phyloP scores from a whole-genome alignment of 441 rosid genomes.

The Mallotus japonicus region DNA sequence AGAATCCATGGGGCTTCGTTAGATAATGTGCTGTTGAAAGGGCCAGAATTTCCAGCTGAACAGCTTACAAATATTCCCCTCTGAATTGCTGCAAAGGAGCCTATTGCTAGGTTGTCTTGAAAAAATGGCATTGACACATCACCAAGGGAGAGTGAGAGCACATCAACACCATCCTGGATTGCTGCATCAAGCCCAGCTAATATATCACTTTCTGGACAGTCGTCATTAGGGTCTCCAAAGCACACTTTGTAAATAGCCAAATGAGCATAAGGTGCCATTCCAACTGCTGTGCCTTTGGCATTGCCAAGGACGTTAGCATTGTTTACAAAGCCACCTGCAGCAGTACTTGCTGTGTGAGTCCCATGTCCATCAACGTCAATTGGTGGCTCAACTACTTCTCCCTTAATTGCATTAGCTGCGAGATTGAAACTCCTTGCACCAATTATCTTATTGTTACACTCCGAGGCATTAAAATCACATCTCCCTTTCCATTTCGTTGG shows the following conservation, averaged over 20 bases:
- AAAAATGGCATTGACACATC: constrained; percentile 31
- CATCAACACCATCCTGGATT: constrained; percentile 31
- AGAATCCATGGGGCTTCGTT: constrained; percentile 60
- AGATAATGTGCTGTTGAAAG: constrained; percentile 29
- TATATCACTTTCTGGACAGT: constrained; percentile 31
- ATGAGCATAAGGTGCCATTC: constrained; percentile 32
- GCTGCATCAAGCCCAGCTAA: constrained; percentile 33
- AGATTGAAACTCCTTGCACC: constrained; percentile 33
- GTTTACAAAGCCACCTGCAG: constrained; percentile 31
- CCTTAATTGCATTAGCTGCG: constrained; percentile 26
- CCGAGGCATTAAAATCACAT: constrained; percentile 33
- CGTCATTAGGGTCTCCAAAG: constrained; percentile 25
- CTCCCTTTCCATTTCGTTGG: constrained; percentile 41
- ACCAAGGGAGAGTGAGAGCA: constrained; percentile 33
- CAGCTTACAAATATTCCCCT: constrained; percentile 48
- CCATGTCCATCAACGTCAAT: constrained; percentile 42
- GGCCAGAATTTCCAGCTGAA: constrained; percentile 46
- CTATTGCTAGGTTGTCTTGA: constrained; percentile 32
- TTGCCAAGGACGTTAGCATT: constrained; percentile 25
- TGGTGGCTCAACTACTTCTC: constrained; percentile 25
- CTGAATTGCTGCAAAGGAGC: constrained; percentile 43
- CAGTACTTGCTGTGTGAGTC: constrained; percentile 44
- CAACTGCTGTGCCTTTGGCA: constrained; percentile 31
- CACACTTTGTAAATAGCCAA: constrained; percentile 35
- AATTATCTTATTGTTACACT: constrained; percentile 40